These are phyloP conservation scores for Saururus chinensis DNA, from an alignment of 164 flowering plant species.

Conservation along the genomic window DNA sequence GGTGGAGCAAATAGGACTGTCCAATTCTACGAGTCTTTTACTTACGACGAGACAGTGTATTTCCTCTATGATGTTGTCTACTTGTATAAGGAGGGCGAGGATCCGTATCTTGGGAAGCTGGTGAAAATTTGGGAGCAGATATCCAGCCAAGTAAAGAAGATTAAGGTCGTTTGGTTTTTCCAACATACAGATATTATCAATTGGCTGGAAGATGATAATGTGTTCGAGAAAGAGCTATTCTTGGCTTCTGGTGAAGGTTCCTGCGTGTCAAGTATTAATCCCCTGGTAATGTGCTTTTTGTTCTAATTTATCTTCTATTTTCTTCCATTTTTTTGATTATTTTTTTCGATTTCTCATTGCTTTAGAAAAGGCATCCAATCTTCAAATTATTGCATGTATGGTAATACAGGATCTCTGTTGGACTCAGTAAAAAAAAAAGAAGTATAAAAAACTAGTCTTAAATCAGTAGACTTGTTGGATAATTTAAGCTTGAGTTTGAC, in stretches of 20 bases:
- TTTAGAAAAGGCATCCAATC: background rate
- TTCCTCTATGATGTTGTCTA: conserved; percentile 55
- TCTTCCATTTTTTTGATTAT: background rate
- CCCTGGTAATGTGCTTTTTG: conserved; percentile 38
- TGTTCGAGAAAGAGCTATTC: conserved; percentile 53
- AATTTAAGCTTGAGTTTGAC: too few relatives aligned
- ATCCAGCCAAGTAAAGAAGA: conserved; percentile 25
- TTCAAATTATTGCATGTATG: background rate
- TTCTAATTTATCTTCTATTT: background rate
- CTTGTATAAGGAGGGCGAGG: conserved; percentile 39
- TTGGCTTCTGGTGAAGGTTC: conserved; percentile 71
- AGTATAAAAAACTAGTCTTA: too few relatives aligned
- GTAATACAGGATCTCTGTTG: too few relatives aligned
- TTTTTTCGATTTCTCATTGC: background rate
- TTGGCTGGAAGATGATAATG: conserved; percentile 23
- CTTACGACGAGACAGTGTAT: conserved; percentile 68
- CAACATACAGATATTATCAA: conserved; percentile 45
- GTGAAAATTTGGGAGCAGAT: conserved; percentile 59
- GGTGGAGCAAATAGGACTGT: conserved; percentile 52
- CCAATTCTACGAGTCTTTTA: conserved; percentile 72
- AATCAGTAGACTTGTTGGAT: too few relatives aligned
- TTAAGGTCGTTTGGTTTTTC: conserved; percentile 78
- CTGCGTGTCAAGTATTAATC: conserved; percentile 59
- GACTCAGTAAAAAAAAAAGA: too few relatives aligned
- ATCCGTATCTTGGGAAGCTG: conserved; percentile 69